Base-by-base conservation (phyloP, 495 filamentous ascomycete genomes). In the Penicillium canescens region DNA sequence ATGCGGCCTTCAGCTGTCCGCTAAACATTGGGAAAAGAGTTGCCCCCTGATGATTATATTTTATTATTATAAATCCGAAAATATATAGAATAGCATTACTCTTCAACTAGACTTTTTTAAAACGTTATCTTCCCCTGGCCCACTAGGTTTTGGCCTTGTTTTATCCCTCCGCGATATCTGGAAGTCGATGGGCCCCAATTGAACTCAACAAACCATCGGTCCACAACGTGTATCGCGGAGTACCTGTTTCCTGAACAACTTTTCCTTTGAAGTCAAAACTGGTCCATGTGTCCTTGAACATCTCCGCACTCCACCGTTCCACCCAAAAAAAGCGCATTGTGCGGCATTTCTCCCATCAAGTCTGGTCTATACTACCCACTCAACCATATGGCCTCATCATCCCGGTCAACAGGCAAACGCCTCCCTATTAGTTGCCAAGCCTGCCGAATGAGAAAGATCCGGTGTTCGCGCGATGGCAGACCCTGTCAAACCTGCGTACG, bases 371-470 rank as follows among this genome's bases (percentile, higher is more conserved):
- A 16, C 10, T 35, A 9, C 23, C 20, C 24, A 14, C 21, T 14
- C 39, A 36, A 42, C 49, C 8, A 42, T 14, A 69, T 69, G 62
- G 33, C 65, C 40, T 58, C 63, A 12, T 44, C 56, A 39, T 57
- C 67, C 47, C 70, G 70, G 4, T 60, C 67, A 11, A 46, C 66
- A 3, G 67, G 70, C 24, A 75, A 72, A 53, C 66, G 72, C 13
- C 57, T 75, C 14, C 72, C 72, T 11, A 75, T 73, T 31, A 75
- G 72, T 52, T 75, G 72, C 23, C 70, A 75, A 42, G 70, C 72
- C 28, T 75, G 72, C 48, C 69, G 72, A 52, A 70, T 57, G 5
- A 57, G 72, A 46, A 75, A 75, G 46, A 73, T 75, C 24, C 62
- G 70, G 20, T 75, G 72, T 44, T 72, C 70, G 24, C 71, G 72